A percentile compares a stretch with the other conserved stretches of the same genome.
Evolutionary conservation across 1,139 yeast genomes (phyloP).

Genomic region (Pichia sp.): DNA sequence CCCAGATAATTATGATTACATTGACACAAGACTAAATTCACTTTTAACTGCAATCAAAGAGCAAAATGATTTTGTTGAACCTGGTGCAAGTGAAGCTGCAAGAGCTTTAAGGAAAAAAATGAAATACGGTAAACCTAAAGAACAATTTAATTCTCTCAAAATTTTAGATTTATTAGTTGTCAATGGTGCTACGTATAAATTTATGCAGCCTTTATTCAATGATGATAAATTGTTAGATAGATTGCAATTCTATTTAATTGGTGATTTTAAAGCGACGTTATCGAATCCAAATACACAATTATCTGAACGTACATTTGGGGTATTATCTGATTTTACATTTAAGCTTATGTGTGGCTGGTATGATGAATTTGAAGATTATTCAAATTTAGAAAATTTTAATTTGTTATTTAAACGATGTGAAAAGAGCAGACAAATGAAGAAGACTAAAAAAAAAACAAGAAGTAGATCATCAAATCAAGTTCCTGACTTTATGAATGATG

Average conservation of each 20-base stretch:
- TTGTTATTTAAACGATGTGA: constrained; percentile 37
- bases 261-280: constrained; percentile 14
- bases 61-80: constrained; percentile 29
- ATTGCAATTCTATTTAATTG: constrained; percentile 43
- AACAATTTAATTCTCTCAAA: constrained; percentile 61
- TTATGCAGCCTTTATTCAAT: constrained; percentile 44
- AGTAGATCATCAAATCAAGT: constrained; percentile 20
- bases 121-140: constrained; percentile 67
- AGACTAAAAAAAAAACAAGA: constrained; percentile 8
- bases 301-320: constrained; percentile 18
- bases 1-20: constrained; percentile 23
- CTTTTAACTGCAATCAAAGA: constrained; percentile 39
- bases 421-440: constrained; percentile 5
- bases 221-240: constrained; percentile 70
- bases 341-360: constrained; percentile 59
- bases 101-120: constrained; percentile 81
- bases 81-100: constrained; percentile 76
- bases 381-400: constrained; percentile 48
- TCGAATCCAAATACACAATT: neutral
- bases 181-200: constrained; percentile 52
- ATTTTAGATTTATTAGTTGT: constrained; percentile 69
- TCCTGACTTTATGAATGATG: constrained; percentile 41
- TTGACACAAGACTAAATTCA: constrained; percentile 39
- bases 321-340: constrained; percentile 33
- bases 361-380: constrained; percentile 43